phyloP scores from a whole-genome alignment of 2,329 filamentous ascomycete genomes.

The Ascocoryne sarcoides region DNA sequence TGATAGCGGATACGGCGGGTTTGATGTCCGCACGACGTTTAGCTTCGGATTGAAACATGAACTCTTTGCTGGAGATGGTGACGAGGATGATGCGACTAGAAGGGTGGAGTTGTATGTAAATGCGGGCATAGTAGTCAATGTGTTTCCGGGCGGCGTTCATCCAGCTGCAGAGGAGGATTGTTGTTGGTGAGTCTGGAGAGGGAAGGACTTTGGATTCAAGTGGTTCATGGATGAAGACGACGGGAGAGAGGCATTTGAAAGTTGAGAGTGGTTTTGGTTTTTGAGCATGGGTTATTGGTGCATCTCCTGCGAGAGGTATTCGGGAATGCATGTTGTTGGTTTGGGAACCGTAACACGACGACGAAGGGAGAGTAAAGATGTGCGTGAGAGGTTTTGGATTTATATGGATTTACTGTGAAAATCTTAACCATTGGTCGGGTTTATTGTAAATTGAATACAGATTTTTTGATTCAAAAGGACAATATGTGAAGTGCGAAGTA shows the following conservation, averaged over 20 bases:
- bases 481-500: too few species aligned
- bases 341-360: too few species aligned
- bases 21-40: constrained; percentile 25
- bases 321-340: too few species aligned
- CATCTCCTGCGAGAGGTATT: too few species aligned
- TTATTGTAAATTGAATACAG: too few species aligned
- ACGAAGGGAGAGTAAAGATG: too few species aligned
- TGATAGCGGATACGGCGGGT: constrained; percentile 19
- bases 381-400: too few species aligned
- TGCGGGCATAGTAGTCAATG: constrained; percentile 45
- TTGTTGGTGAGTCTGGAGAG: constrained; percentile 19
- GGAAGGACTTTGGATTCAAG: constrained; percentile 6
- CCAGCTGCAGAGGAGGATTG: constrained; percentile 48
- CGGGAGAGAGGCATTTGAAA: constrained; percentile 18
- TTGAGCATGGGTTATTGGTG: too few species aligned
- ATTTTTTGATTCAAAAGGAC: too few species aligned
- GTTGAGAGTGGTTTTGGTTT: constrained; percentile 16
- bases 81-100: constrained; percentile 41
- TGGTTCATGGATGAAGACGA: constrained; percentile 4
- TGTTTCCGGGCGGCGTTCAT: constrained; percentile 47
- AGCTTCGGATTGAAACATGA: constrained; percentile 33
- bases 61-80: constrained; percentile 36
- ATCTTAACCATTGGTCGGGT: too few species aligned
- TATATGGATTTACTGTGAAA: too few species aligned
- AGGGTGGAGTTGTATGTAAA: constrained; percentile 43